Conservation (phyloP, 257 asterid species). For the Henckelia pumila region DNA sequence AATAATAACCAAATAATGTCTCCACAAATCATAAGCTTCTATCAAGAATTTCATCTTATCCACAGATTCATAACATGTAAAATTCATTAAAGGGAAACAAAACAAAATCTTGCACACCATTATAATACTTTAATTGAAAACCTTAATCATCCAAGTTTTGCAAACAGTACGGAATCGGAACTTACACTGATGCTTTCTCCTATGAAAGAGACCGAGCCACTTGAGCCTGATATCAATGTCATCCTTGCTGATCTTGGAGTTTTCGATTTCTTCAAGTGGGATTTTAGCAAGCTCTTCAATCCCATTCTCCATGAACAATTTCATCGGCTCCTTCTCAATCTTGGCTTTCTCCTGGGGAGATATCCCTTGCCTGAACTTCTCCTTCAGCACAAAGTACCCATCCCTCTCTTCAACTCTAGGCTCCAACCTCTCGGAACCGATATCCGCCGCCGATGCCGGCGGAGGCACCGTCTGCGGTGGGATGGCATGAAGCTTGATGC, state of each 20-base stretch:
- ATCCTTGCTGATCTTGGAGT: conserved; percentile 66
- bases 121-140: no score
- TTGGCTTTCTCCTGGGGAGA: conserved; percentile 86
- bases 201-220: conserved; percentile 95
- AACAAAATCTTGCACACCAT: neutral
- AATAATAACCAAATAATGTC: neutral
- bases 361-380: conserved; percentile 70
- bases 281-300: conserved; percentile 64
- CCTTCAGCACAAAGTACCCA: conserved; percentile 79
- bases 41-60: neutral
- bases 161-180: conserved; percentile 1
- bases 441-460: conserved; percentile 31
- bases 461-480: conserved; percentile 61
- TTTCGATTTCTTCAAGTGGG: conserved; percentile 68
- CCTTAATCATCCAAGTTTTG: neutral
- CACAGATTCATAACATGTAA: neutral
- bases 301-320: conserved; percentile 79
- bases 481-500: conserved; percentile 43
- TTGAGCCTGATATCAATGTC: conserved; percentile 88
- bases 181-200: conserved; percentile 92
- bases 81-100: neutral
- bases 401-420: conserved; percentile 70
- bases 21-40: neutral
- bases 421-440: conserved; percentile 60
- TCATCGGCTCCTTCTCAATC: conserved; percentile 89